Evolutionary conservation across 345 rosid genomes (phyloP), one percentile per base, ranked within the genome.

Genomic region (Reutealis trisperma): DNA sequence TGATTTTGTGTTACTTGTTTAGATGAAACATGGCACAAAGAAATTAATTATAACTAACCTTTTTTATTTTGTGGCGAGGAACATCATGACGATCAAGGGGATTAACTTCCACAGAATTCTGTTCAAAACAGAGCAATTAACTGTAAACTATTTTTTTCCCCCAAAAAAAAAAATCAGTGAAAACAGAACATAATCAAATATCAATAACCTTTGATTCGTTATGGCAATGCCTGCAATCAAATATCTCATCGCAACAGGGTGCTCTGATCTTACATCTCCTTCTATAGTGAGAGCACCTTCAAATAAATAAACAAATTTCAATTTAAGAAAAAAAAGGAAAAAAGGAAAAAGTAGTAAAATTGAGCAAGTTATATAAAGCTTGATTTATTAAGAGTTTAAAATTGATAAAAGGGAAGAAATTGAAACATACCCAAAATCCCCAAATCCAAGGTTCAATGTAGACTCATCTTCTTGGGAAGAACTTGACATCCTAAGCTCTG

Each of bases 181-280:
- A 37, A 37, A 37, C 41, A 37, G 41, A 37, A 37, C 6, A 37
- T 0, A 37, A 37, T 37, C 41, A 37, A 37, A 37, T 37, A 37
- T 37, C 41, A 37, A 37, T 4, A 13, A 93, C 99, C 94, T 88
- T 95, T 57, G 86, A 84, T 84, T 93, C 97, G 44, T 92, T 95
- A 73, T 95, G 98, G 78, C 99, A 95, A 86, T 93, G 94, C 77
- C 99, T 89, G 82, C 99, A 95, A 83, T 89, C 79, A 81, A 89
- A 93, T 18, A 93, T 74, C 77, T 93, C 93, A 80, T 90, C 81
- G 60, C 99, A 95, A 66, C 98, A 93, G 12, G 98, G 97, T 54
- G 98, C 91, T 83, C 87, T 82, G 51, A 93, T 90, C 87, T 89
- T 93, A 73, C 99, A 95, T 72, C 86, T 89, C 81, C 99, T 89